Evolutionary conservation across 176 grass and related monocot genomes (phyloP).

Genomic region (Calamus simplicifolius): DNA sequence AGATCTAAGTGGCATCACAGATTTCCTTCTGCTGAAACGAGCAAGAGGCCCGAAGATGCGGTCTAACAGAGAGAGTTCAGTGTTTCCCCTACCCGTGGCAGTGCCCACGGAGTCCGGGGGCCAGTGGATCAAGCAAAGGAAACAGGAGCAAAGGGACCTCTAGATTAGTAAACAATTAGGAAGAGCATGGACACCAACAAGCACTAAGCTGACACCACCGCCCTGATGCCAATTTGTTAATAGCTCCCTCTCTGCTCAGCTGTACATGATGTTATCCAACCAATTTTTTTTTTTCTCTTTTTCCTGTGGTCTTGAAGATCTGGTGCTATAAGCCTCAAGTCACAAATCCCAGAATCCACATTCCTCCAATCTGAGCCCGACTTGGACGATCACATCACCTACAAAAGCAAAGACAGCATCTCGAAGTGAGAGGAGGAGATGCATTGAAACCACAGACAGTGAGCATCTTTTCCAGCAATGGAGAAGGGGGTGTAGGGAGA

Average conservation of each 20-base stretch:
- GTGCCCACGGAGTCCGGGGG: conserved; percentile 23
- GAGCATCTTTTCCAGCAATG: conserved; percentile 61
- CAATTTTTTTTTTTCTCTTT: not conserved
- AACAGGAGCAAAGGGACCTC: conserved; percentile 6
- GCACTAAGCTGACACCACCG: conserved; percentile 19
- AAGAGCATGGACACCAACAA: conserved; percentile 14
- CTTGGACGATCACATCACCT: conserved; percentile 33
- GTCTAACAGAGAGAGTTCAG: conserved; percentile 30
- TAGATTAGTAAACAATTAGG: conserved; percentile 46
- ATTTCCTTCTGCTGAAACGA: not conserved
- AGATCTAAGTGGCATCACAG: conserved; percentile 1
- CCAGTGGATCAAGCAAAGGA: conserved; percentile 27
- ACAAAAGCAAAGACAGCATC: conserved; percentile 68
- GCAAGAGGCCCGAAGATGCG: conserved; percentile 37
- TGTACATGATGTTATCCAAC: conserved; percentile 18
- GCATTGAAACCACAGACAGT: conserved; percentile 38
- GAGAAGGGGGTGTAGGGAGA: conserved; percentile 65
- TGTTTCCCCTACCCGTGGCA: conserved; percentile 37
- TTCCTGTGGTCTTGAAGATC: conserved; percentile 26
- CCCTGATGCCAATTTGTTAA: conserved; percentile 20
- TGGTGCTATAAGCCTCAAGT: not conserved
- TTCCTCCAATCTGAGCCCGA: conserved; percentile 17
- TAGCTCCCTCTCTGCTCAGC: conserved; percentile 57
- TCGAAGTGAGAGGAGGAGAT: conserved; percentile 26
- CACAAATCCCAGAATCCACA: conserved; percentile 6